These are phyloP conservation scores for Argentina anserina DNA, from an alignment of 306 rosid species.

Conservation along the genomic window DNA sequence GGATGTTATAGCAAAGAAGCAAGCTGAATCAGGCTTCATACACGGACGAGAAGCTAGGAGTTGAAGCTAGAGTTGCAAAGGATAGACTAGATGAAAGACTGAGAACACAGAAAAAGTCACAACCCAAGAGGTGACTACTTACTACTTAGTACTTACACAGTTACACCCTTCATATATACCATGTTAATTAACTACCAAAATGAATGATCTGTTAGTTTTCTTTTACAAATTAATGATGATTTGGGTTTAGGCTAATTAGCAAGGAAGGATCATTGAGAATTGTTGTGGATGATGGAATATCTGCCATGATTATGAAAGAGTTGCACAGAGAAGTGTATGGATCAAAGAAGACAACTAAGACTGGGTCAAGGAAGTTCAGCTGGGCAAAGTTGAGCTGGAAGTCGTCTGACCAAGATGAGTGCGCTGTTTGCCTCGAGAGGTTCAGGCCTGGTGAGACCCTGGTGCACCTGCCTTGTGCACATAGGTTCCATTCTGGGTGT, in stretches of 20 bases:
- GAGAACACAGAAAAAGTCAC: slow-evolving; percentile 32
- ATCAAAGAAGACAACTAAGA: slow-evolving; percentile 29
- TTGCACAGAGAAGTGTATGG: slow-evolving; percentile 39
- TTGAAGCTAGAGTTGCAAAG: slow-evolving; percentile 69
- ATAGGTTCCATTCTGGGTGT: slow-evolving; percentile 69
- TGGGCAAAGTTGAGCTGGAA: slow-evolving; percentile 73
- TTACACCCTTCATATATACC: too few relatives aligned
- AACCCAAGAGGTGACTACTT: slow-evolving; percentile 19
- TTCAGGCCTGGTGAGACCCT: slow-evolving; percentile 47
- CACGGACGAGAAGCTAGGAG: slow-evolving; percentile 55
- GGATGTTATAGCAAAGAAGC: slow-evolving; percentile 38
- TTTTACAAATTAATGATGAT: not conserved
- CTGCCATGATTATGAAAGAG: slow-evolving; percentile 23
- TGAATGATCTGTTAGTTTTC: not conserved
- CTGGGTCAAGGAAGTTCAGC: slow-evolving; percentile 44
- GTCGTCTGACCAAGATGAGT: slow-evolving; percentile 58
- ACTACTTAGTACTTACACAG: too few relatives aligned
- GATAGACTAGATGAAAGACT: slow-evolving; percentile 69
- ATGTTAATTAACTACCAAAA: not conserved
- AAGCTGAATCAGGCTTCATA: slow-evolving; percentile 17
- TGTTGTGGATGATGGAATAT: slow-evolving; percentile 27
- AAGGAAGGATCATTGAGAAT: slow-evolving; percentile 13
- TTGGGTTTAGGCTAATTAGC: slow-evolving; percentile 17
- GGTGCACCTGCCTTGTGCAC: slow-evolving; percentile 68
- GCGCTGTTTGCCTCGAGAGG: slow-evolving; percentile 65